Base-by-base conservation (phyloP, 805 yeast genomes). In the Candida patagonica region DNA sequence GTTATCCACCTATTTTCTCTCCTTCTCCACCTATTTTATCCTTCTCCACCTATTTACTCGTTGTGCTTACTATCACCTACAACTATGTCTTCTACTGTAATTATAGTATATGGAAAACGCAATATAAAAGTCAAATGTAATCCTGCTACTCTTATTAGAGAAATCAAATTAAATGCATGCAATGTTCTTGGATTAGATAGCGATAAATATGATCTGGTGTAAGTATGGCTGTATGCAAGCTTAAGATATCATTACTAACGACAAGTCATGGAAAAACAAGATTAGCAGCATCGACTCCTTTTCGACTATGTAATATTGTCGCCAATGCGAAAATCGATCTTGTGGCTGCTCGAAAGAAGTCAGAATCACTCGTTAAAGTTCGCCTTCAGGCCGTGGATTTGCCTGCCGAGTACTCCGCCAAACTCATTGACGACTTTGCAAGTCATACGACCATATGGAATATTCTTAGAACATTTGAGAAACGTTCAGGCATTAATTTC, bases 281-380 rank as follows among this genome's bases (percentile, higher is more conserved):
- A 20, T 35, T 46, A 23, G 38, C 40, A 24, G 44, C 34, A 23
- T 32, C 47, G 2, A 41, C 47, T 10, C 52, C 49, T 16, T 40
- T 44, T 24, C 41, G 49, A 31, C 44, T 46, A 27, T 47, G 44
- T 25, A 45, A 45, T 33, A 36, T 43, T 25, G 50, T 44, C n/a
- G 35, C 43, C n/a, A 48, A 43, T 35, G 45, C 54, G 3, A 50
- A 48, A 26, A 26, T 52, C 35, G 54, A 50, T 20, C 41, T 52
- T 12, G 48, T 47, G 6, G 29, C 38, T n/a, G 41, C 45, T n/a
- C 26, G 8, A n/a, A 15, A 22, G 12, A 31, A n/a, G 16, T 32
- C 30, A 20, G 20, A 21, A 7, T 26, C 37, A 20, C 2, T 20
- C 13, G 41, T 44, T 15, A 34, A 31, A 35, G 32, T 52, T 27